A percentile compares a stretch with the other conserved stretches of the same genome.
Conservation (phyloP, 371 early-diverging fungal species). For the Umbelopsis sp. region DNA sequence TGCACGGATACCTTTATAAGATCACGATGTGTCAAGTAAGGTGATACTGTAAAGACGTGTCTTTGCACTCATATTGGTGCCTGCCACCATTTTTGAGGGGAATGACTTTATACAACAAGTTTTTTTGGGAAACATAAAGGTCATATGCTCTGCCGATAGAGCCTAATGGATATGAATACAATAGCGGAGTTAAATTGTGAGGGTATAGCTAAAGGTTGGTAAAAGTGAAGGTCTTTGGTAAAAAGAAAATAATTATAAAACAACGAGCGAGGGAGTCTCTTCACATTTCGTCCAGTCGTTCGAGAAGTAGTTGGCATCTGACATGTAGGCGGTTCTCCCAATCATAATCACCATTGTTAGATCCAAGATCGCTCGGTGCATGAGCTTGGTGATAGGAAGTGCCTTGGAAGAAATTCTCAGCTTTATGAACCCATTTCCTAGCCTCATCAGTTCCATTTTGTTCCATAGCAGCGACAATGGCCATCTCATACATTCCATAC, state of each 20-base stretch:
- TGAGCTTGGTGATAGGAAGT: not conserved
- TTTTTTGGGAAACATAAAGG: no score
- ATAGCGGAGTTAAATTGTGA: no score
- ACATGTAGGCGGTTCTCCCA: slow-evolving; percentile 35
- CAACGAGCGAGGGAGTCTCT: slow-evolving; percentile 2
- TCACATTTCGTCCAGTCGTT: slow-evolving; percentile 36
- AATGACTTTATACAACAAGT: no score
- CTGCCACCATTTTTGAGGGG: no score
- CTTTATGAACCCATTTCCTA: slow-evolving; percentile 11
- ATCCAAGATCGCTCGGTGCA: not conserved
- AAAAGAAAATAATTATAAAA: no score
- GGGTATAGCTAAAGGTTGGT: no score
- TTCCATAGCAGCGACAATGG: slow-evolving; percentile 23
- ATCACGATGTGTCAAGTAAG: no score
- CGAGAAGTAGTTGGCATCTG: slow-evolving; percentile 35
- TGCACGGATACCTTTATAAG: no score
- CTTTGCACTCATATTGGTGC: no score
- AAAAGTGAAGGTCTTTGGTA: not conserved
- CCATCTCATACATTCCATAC: slow-evolving; percentile 37
- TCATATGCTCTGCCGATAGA: no score
- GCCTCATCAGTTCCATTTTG: slow-evolving; percentile 5
- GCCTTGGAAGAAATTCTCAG: slow-evolving; percentile 10
- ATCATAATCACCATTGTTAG: slow-evolving; percentile 36
- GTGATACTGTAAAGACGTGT: no score
- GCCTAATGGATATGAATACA: no score